Percentiles rank a stretch among this genome's conserved stretches.
Conservation (phyloP, 352 stramenopile genomes). For the Globisporangium camurandrum region DNA sequence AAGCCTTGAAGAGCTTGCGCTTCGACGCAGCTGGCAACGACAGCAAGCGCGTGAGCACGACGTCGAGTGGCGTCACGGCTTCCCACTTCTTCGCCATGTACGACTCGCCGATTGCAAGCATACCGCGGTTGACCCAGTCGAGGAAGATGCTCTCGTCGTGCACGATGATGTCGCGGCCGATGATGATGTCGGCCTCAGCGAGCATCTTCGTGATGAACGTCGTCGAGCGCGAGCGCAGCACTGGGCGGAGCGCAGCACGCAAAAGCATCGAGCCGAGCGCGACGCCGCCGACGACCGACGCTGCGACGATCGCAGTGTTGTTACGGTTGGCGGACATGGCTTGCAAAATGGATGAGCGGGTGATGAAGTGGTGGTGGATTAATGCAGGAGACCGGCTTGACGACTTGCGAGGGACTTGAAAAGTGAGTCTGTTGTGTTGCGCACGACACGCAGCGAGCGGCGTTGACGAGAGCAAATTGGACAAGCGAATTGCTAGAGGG, state of each 20-base stretch:
- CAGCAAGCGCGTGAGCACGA: constrained; percentile 67
- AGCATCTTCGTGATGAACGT: constrained; percentile 82
- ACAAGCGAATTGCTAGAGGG: no score
- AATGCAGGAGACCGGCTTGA: background rate
- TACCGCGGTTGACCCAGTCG: constrained; percentile 78
- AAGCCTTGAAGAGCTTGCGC: constrained; percentile 82
- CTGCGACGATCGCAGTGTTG: constrained; percentile 65
- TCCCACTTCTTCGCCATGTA: constrained; percentile 89
- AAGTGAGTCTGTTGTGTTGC: constrained; percentile 6
- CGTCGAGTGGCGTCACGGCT: constrained; percentile 68
- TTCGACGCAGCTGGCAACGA: constrained; percentile 62
- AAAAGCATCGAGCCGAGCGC: constrained; percentile 62
- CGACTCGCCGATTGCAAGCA: constrained; percentile 82
- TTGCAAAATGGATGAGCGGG: background rate
- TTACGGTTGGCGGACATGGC: constrained; percentile 48
- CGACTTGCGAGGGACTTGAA: constrained; percentile 8
- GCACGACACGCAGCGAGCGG: no score
- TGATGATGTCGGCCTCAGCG: constrained; percentile 67
- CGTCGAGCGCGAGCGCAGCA: constrained; percentile 56
- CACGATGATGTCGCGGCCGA: constrained; percentile 75
- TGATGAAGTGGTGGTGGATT: background rate
- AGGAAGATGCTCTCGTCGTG: constrained; percentile 82
- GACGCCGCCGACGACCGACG: constrained; percentile 51
- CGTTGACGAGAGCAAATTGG: no score
- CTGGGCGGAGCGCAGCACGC: constrained; percentile 55